Conservation (phyloP, 2,329 filamentous ascomycete genomes). For the Fusarium verrucosum region DNA sequence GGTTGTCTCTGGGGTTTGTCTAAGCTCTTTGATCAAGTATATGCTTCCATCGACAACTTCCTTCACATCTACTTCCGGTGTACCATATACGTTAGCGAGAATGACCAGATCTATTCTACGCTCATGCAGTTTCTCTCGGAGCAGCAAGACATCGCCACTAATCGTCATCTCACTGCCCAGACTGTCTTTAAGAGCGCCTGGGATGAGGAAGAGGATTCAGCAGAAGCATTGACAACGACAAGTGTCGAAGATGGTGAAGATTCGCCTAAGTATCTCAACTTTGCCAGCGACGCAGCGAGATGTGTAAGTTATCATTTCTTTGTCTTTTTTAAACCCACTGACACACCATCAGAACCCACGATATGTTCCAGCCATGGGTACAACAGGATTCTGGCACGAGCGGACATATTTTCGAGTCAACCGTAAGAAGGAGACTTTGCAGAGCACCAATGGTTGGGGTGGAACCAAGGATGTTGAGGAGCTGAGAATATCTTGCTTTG, state of each 20-base stretch:
- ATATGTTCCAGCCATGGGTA: slow-evolving; percentile 64
- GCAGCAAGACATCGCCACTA: slow-evolving; percentile 61
- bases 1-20: slow-evolving; percentile 60
- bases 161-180: slow-evolving; percentile 64
- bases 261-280: slow-evolving; percentile 62
- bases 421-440: slow-evolving; percentile 56
- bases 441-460: slow-evolving; percentile 47
- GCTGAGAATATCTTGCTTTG: slow-evolving; percentile 64
- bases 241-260: slow-evolving; percentile 51
- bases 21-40: slow-evolving; percentile 50
- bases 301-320: slow-evolving; percentile 48
- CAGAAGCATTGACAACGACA: slow-evolving; percentile 50
- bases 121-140: slow-evolving; percentile 67
- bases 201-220: slow-evolving; percentile 62
- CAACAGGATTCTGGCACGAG: slow-evolving; percentile 64
- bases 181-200: slow-evolving; percentile 64
- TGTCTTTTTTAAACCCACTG: background rate
- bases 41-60: slow-evolving; percentile 48
- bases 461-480: slow-evolving; percentile 62
- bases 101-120: slow-evolving; percentile 67
- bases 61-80: slow-evolving; percentile 60
- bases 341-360: slow-evolving; percentile 53
- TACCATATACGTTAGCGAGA: slow-evolving; percentile 62
- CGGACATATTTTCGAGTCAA: slow-evolving; percentile 61
- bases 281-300: slow-evolving; percentile 65